phyloP scores from a whole-genome alignment of 805 yeast species.

The Lachancea thermotolerans region DNA sequence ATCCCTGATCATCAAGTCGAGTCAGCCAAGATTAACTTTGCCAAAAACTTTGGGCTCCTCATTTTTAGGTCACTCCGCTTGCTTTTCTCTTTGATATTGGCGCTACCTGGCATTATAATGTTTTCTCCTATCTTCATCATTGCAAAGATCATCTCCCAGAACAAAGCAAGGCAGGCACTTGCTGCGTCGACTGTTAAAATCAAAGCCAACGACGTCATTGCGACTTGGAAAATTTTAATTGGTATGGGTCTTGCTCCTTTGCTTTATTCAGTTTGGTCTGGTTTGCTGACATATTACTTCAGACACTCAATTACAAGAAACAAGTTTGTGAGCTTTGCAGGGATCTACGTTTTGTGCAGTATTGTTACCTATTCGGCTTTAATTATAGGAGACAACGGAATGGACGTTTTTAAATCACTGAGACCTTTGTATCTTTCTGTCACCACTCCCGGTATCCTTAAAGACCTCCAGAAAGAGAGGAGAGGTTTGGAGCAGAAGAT shows the following conservation, averaged over 20 bases:
- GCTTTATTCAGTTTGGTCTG: slow-evolving; percentile 73
- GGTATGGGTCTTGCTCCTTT: slow-evolving; percentile 86
- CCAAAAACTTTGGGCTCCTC: slow-evolving; percentile 46
- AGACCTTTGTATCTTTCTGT: slow-evolving; percentile 71
- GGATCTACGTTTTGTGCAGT: slow-evolving; percentile 59
- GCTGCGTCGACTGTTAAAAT: slow-evolving; percentile 86
- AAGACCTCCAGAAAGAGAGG: slow-evolving; percentile 55
- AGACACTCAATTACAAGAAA: slow-evolving; percentile 30
- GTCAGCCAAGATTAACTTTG: slow-evolving; percentile 42
- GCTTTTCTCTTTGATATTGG: slow-evolving; percentile 48
- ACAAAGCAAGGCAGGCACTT: slow-evolving; percentile 71
- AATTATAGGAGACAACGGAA: slow-evolving; percentile 85
- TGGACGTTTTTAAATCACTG: slow-evolving; percentile 78
- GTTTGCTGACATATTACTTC: slow-evolving; percentile 40
- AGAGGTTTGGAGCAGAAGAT: slow-evolving; percentile 60
- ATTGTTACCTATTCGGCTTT: slow-evolving; percentile 84
- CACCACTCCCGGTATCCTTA: slow-evolving; percentile 49
- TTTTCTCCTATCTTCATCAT: slow-evolving; percentile 84
- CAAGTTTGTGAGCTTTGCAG: slow-evolving; percentile 38
- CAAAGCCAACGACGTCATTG: slow-evolving; percentile 87
- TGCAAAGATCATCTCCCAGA: slow-evolving; percentile 64
- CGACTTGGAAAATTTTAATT: slow-evolving; percentile 93
- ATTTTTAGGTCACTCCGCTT: slow-evolving; percentile 53
- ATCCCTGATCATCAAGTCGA: slow-evolving; percentile 48
- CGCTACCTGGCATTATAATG: slow-evolving; percentile 82